phyloP scores from a whole-genome alignment of 2,329 filamentous ascomycete species.

The Colletotrichum tropicicola region DNA sequence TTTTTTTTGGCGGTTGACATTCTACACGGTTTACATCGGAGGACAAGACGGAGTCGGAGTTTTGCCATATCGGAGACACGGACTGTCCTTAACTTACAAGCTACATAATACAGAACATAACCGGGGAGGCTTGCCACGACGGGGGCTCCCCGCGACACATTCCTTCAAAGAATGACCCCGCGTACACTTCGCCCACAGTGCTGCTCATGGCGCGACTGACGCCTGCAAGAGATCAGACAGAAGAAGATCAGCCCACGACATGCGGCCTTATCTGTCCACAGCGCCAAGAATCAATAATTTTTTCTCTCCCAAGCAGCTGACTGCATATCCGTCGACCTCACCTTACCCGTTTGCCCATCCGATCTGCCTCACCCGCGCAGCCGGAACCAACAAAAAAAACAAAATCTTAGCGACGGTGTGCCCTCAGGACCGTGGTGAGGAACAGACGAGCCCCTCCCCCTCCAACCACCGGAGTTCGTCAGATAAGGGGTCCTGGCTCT shows the following conservation, averaged over 20 bases:
- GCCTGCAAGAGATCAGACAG: not conserved
- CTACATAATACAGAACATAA: not conserved
- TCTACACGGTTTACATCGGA: too few relatives aligned
- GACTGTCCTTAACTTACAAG: constrained; percentile 22
- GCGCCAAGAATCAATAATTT: not conserved
- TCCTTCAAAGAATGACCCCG: not conserved
- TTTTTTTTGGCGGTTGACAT: too few relatives aligned
- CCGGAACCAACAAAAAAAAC: not conserved
- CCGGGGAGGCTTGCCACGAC: not conserved
- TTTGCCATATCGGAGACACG: constrained; percentile 4
- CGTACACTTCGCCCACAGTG: too few relatives aligned
- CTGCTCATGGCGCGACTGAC: too few relatives aligned
- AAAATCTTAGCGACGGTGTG: not conserved
- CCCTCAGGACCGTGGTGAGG: too few relatives aligned
- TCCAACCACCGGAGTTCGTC: too few relatives aligned
- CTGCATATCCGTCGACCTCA: too few relatives aligned
- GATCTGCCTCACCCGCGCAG: not conserved
- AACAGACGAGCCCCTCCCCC: too few relatives aligned
- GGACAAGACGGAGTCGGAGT: not conserved
- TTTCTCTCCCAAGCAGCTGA: too few relatives aligned
- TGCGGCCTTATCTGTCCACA: not conserved
- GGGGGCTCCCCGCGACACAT: not conserved
- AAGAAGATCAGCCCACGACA: not conserved
- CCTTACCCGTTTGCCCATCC: not conserved
- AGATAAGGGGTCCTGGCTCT: too few relatives aligned